Percentiles rank a stretch among this genome's conserved stretches.
Evolutionary conservation across 2,329 filamentous ascomycete genomes (phyloP).

Genomic region (Penicillium vulpinum): DNA sequence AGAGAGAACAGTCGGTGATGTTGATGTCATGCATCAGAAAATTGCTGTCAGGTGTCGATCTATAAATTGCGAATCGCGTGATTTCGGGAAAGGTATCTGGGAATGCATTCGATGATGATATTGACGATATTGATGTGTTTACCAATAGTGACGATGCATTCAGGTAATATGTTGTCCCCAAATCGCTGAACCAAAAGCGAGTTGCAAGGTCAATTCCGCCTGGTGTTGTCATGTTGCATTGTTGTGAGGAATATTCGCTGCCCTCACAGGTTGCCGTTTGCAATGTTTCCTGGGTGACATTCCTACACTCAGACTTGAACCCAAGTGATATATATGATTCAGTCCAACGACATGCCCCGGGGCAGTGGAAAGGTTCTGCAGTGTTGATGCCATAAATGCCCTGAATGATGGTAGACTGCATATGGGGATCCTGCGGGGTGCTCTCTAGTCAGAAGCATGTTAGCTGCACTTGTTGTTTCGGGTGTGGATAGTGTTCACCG

Average conservation of each 20-base stretch:
- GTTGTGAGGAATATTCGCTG: not conserved
- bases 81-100: slow-evolving; percentile 18
- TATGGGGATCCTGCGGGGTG: slow-evolving; percentile 14
- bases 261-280: slow-evolving; percentile 10
- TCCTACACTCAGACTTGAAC: slow-evolving; percentile 13
- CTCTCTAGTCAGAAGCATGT: not conserved
- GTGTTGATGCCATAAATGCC: slow-evolving; percentile 14
- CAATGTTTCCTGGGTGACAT: slow-evolving; percentile 17
- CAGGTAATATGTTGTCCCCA: slow-evolving; percentile 9
- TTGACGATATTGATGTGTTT: not conserved
- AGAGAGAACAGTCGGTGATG: slow-evolving; percentile 17
- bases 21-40: slow-evolving; percentile 5
- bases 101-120: not conserved
- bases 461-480: not conserved
- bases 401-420: slow-evolving; percentile 17
- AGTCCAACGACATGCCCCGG: slow-evolving; percentile 14
- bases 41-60: slow-evolving; percentile 7
- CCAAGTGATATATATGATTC: slow-evolving; percentile 17
- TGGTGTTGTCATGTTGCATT: slow-evolving; percentile 18
- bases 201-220: slow-evolving; percentile 6
- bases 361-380: slow-evolving; percentile 14
- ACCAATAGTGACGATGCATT: slow-evolving; percentile 8
- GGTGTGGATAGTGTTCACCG: not conserved
- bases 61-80: slow-evolving; percentile 13
- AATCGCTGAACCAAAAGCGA: not conserved